Evolutionary conservation across 1,139 yeast genomes (phyloP), one percentile per base, ranked within the genome.

Genomic region (Saccharomyces hybrid): DNA sequence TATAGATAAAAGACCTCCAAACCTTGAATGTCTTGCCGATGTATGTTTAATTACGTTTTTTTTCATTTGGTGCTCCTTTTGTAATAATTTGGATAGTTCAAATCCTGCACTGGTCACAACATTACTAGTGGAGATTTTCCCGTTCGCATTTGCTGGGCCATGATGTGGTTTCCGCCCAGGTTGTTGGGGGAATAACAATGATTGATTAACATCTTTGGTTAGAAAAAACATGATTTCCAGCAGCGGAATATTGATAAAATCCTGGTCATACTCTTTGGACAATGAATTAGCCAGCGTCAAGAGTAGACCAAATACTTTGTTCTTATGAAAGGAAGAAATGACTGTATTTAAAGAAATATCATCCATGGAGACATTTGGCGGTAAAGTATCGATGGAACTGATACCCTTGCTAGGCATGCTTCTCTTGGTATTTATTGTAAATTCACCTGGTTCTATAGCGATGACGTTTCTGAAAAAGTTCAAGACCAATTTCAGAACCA

Each of bases 21-120:
- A 93, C 48, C 96, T 78, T 3, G 95, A 93, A 66, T 93, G 99
- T 53, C 99, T 78, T 0, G 91, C 80, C 1, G 86, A 81, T 3
- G 81, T 74, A 52, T 77, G 75, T 60, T 77, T 79, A 16, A 78
- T 75, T 47, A 81, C 81, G 19, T 72, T 69, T 50, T 73, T 76
- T 59, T 80, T 82, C 59, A 83, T 70, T 47, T 75, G 75, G 34
- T 76, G 74, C 66, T 89, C 97, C 52, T 78, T 77, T 2, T 74
- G 71, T 24, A 90, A 73, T 11, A 89, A 70, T 27, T 78, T 80
- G 47, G 77, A 73, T 16, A 90, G 73, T 56, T 77, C 78, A 51
- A 68, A 50, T 27, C 71, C 70, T n/a, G 63, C 56, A 7, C 53
- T 51, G 2, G 58, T 52, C 11, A 53, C 48, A 21, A 44, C 48